phyloP scores from a whole-genome alignment of 108 stramenopile genomes.

The Epithemia pelagica region DNA sequence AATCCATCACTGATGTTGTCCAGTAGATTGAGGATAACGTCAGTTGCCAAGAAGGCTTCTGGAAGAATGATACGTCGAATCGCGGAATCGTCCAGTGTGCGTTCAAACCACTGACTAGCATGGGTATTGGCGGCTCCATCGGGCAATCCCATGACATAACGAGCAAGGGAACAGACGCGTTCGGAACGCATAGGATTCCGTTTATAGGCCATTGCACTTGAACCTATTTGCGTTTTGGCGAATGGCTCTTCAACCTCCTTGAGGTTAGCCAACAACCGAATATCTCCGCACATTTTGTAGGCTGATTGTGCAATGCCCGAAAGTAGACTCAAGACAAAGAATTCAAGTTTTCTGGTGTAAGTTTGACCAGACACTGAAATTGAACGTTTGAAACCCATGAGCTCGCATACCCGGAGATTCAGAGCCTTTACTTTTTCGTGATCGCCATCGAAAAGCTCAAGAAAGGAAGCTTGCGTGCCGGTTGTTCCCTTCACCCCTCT shows the following conservation, averaged over 20 bases:
- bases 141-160: constrained; percentile 93
- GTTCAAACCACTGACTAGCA: constrained; percentile 98
- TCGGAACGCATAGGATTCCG: constrained; percentile 97
- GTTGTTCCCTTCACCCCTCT: constrained; percentile 99
- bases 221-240: constrained; percentile 93
- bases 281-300: constrained; percentile 98
- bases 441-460: constrained; percentile 98
- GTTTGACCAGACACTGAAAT: constrained; percentile 96
- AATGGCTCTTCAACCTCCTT: constrained; percentile 97
- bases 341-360: constrained; percentile 98
- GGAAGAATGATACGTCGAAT: constrained; percentile 95
- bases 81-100: constrained; percentile 98
- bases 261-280: constrained; percentile 93
- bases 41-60: constrained; percentile 91
- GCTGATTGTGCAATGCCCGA: constrained; percentile 94
- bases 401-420: constrained; percentile 83
- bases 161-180: constrained; percentile 87
- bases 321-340: constrained; percentile 76
- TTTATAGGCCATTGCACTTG: constrained; percentile 98
- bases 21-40: constrained; percentile 91
- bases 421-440: constrained; percentile 90
- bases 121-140: constrained; percentile 90
- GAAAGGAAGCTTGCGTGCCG: constrained; percentile 96
- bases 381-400: constrained; percentile 90
- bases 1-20: constrained; percentile 93